Base-by-base conservation (phyloP, 2,329 filamentous ascomycete species). In the Ophioceras dolichostomum region DNA sequence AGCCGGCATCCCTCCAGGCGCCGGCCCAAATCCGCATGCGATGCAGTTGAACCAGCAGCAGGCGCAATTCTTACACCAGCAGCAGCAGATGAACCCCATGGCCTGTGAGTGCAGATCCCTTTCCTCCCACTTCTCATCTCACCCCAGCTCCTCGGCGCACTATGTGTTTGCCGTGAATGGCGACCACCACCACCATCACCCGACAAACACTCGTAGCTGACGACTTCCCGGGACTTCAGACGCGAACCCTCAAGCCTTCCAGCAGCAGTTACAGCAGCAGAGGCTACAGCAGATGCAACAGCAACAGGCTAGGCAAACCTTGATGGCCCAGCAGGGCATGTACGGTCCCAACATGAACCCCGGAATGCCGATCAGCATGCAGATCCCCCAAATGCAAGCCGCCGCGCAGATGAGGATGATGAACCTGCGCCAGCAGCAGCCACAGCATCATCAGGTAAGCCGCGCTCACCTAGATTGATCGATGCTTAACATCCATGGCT, bases 1-100 rank as follows among this genome's bases (percentile, higher is more conserved):
- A 13, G 34, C 27, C 45, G 78, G 73, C 40, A 84, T 88, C 76
- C 80, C 81, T 44, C 79, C 79, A 21, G 75, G 79, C 43, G 68
- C 67, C 38, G 64, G 62, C 38, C 73, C 73, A 41, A 81, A 76
- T 57, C 70, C 73, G 41, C 81, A 85, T 59, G 78, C 78, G 14
- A 60, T 87, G 49, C 78, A 80, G 52, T 55, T 87, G 38, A 22
- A 36, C 51, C 79, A 80, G 30, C 67, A 62, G 37, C 67, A 70
- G 49, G 61, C 63, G 41, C 72, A 75, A 45, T 61, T 77, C 53
- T 68, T 76, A 42, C 73, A 73, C 39, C 71, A 73, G 43, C 47
- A 47, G 14, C 64, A 67, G 32, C 64, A 69, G 36, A 65, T 64
- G 43, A 57, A 57, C 27, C 53, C 55, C 32, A 58, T 59, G 46